These are phyloP conservation scores for Tephrocybe sp. DNA, from an alignment of 768 basidiomycete species.

Conservation along the genomic window DNA sequence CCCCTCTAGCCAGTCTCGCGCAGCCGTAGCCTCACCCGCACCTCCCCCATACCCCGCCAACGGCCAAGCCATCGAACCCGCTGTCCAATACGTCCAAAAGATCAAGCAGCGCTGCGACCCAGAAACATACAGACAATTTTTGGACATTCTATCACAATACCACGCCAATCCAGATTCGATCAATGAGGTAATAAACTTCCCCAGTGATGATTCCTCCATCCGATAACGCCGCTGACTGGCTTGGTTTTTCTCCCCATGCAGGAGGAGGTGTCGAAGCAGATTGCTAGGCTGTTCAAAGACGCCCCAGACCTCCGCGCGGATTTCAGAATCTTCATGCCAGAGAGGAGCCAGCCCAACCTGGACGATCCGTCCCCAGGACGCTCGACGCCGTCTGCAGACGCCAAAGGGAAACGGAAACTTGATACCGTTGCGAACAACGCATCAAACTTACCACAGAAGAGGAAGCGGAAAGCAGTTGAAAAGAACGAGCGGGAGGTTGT, in stretches of 20 bases:
- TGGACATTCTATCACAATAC: slow-evolving; percentile 70
- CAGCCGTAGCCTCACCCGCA: slow-evolving; percentile 29
- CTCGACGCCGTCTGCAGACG: slow-evolving; percentile 31
- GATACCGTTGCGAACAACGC: slow-evolving; percentile 26
- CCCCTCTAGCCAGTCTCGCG: not conserved
- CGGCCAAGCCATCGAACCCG: slow-evolving; percentile 61
- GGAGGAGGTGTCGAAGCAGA: slow-evolving; percentile 68
- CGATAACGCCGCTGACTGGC: slow-evolving; percentile 13
- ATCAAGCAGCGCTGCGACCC: slow-evolving; percentile 94
- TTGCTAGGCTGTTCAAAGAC: slow-evolving; percentile 70
- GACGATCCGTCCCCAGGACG: slow-evolving; percentile 37
- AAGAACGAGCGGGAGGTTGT: slow-evolving; percentile 35
- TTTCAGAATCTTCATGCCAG: slow-evolving; percentile 75
- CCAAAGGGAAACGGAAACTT: slow-evolving; percentile 44
- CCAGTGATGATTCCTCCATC: not conserved
- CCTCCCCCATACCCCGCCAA: slow-evolving; percentile 32
- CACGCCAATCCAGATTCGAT: slow-evolving; percentile 58
- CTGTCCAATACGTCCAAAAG: slow-evolving; percentile 94
- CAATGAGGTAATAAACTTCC: slow-evolving; percentile 58
- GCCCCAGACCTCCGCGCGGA: slow-evolving; percentile 71
- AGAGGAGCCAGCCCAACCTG: slow-evolving; percentile 45
- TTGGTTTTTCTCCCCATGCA: slow-evolving; percentile 21
- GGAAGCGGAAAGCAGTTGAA: slow-evolving; percentile 63
- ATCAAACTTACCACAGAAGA: slow-evolving; percentile 56
- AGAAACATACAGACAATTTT: slow-evolving; percentile 78